Conservation (phyloP, 1,139 yeast genomes). For the Sugiyamaella japonica region DNA sequence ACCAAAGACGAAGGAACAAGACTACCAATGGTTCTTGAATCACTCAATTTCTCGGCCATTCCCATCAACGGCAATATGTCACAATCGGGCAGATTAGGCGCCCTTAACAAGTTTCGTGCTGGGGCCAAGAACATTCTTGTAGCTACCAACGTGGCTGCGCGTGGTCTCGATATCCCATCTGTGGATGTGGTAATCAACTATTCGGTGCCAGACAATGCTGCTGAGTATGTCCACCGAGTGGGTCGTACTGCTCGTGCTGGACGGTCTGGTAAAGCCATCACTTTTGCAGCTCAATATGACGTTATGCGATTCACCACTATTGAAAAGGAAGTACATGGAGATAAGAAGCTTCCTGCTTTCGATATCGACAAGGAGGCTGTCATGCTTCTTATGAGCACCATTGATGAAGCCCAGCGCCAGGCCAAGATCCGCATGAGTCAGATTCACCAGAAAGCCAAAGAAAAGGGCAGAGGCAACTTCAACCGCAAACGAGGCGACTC, state of each 20-base stretch:
- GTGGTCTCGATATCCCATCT: slow-evolving; percentile 94
- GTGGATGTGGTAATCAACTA: slow-evolving; percentile 92
- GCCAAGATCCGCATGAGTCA: slow-evolving; percentile 53
- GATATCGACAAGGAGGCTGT: slow-evolving; percentile 78
- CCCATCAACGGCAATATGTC: slow-evolving; percentile 94
- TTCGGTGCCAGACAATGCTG: slow-evolving; percentile 97
- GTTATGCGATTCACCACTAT: slow-evolving; percentile 83
- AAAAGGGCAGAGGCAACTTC: slow-evolving; percentile 30
- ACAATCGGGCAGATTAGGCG: slow-evolving; percentile 90
- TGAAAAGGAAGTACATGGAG: slow-evolving; percentile 60
- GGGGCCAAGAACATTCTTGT: slow-evolving; percentile 80
- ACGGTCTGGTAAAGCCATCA: slow-evolving; percentile 85
- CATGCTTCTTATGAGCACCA: slow-evolving; percentile 77
- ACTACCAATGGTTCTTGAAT: slow-evolving; percentile 75
- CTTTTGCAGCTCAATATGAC: slow-evolving; percentile 93
- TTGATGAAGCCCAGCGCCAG: slow-evolving; percentile 88
- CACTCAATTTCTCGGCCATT: slow-evolving; percentile 83
- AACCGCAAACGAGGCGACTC: slow-evolving; percentile 33
- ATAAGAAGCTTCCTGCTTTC: slow-evolving; percentile 79
- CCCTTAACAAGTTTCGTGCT: slow-evolving; percentile 86
- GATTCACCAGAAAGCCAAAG: slow-evolving; percentile 40
- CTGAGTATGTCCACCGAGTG: slow-evolving; percentile 94
- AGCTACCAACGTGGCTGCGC: slow-evolving; percentile 97
- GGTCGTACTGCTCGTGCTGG: slow-evolving; percentile 99
- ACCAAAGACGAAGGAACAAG: slow-evolving; percentile 96